Base-by-base conservation (phyloP, 1,284 basidiomycete genomes). In the Moesziomyces sp. region DNA sequence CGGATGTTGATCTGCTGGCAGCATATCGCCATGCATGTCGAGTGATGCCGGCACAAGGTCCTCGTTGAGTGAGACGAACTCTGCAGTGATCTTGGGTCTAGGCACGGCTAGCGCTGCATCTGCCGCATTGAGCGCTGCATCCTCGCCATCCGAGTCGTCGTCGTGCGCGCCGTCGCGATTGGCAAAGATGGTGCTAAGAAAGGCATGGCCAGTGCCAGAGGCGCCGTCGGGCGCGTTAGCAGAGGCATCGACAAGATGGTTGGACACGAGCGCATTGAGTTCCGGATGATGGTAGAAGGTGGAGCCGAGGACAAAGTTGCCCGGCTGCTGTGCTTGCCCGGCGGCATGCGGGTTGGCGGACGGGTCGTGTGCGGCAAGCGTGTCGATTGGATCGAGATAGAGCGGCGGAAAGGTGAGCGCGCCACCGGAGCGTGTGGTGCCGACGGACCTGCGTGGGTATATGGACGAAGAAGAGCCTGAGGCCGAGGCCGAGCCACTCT, bases 1-100 rank as follows among this genome's bases (percentile, higher is more conserved):
- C 9, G 79, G 64, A 53, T 81, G 79, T 57, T 78, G 74, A 35
- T 81, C 79, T 7, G 68, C 71, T 11, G 79, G 79, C 30, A 81
- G 50, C 58, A 77, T 77, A 43, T 81, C 79, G 24, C 72, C 67
- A 26, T 80, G 76, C 52, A 71, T 62, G 38, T 80, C 78, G n/a
- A 74, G 55, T 5, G 62, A 52, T 13, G 68, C 67, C 1, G 79
- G 79, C 2, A 80, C 59, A n/a, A 80, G 52, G 52, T 77, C 73
- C 42, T 80, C 79, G 40, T 69, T 72, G 34, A 76, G 52, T 5
- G 69, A 65, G 8, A 76, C 67, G 26, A 56, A 69, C 46, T 76
- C 74, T 18, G 49, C 52, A 3, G 65, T 58, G 44, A 73, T 60
- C 42, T 69, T 64, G n/a, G 70, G 69, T 13, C 53, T 24, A 0